Conservation (phyloP, 805 yeast genomes). For the Saturnispora galanensis region DNA sequence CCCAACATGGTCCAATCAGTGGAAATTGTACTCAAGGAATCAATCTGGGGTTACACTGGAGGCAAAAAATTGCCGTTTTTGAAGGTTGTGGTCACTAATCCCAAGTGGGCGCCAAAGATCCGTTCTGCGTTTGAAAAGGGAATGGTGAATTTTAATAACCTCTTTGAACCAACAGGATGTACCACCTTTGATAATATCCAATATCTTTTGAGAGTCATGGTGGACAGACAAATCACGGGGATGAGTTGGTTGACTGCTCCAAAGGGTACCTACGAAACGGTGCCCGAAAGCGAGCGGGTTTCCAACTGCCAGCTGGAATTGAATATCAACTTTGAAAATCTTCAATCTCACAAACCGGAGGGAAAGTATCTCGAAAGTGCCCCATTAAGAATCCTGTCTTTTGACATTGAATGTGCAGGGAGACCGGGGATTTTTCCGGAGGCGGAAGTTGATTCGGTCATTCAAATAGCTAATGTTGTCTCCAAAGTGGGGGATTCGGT, state of each 20-base stretch:
- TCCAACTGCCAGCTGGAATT: constrained; percentile 87
- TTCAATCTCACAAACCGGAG: constrained; percentile 77
- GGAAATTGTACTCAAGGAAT: constrained; percentile 63
- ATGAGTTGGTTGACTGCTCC: constrained; percentile 98
- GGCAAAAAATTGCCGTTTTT: constrained; percentile 70
- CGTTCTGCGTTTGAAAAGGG: constrained; percentile 82
- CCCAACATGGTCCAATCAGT: constrained; percentile 49
- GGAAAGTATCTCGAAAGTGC: constrained; percentile 93
- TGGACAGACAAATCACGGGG: constrained; percentile 86
- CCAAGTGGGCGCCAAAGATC: constrained; percentile 54
- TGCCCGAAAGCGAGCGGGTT: constrained; percentile 29
- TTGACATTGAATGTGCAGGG: constrained; percentile 98
- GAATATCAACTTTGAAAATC: constrained; percentile 51
- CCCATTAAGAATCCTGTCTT: constrained; percentile 84
- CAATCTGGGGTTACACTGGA: constrained; percentile 90
- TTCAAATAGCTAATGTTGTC: constrained; percentile 94
- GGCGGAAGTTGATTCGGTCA: constrained; percentile 85
- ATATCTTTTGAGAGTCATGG: constrained; percentile 76
- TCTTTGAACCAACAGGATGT: constrained; percentile 49
- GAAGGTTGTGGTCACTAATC: constrained; percentile 58
- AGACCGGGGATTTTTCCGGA: constrained; percentile 96
- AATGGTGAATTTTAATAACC: constrained; percentile 52
- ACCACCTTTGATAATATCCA: constrained; percentile 87
- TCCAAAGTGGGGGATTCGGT: constrained; percentile 70
- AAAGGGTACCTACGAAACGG: constrained; percentile 49